phyloP scores from a whole-genome alignment of 257 asterid genomes.

The Plectranthus barbatus region DNA sequence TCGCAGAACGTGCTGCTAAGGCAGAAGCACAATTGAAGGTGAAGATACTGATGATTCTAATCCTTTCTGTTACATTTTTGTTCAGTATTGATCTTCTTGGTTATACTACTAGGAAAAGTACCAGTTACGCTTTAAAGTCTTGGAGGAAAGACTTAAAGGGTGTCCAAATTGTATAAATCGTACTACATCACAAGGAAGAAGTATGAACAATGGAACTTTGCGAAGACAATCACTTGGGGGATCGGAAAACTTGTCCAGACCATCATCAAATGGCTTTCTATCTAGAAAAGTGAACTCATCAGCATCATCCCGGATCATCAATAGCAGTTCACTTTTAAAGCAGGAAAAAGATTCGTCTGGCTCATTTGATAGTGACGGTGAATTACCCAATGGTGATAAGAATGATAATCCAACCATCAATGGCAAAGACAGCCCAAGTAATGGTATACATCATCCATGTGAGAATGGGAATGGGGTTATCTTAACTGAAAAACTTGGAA shows the following conservation, averaged over 20 bases:
- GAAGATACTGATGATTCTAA: constrained; percentile 15
- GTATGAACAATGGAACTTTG: constrained; percentile 38
- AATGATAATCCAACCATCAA: constrained; percentile 20
- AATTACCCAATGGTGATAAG: constrained; percentile 28
- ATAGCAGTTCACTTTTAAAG: constrained; percentile 34
- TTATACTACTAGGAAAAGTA: constrained; percentile 61
- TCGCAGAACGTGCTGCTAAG: constrained; percentile 81
- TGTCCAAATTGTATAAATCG: constrained; percentile 36
- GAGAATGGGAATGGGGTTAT: constrained; percentile 35
- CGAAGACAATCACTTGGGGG: constrained; percentile 67
- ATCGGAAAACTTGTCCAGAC: constrained; percentile 37
- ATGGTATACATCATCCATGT: constrained; percentile 28
- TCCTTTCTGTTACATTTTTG: constrained; percentile 3
- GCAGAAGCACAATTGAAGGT: constrained; percentile 79
- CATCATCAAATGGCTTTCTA: constrained; percentile 40
- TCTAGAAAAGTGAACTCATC: constrained; percentile 32
- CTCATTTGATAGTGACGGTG: constrained; percentile 33
- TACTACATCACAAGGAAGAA: constrained; percentile 38
- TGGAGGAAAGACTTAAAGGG: constrained; percentile 71
- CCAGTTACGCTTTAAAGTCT: constrained; percentile 73
- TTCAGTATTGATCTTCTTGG: not conserved
- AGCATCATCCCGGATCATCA: constrained; percentile 26
- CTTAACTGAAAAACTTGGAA: constrained; percentile 30
- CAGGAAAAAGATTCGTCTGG: constrained; percentile 33
- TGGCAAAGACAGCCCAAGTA: constrained; percentile 26